Evolutionary conservation across 768 basidiomycete genomes (phyloP).

Genomic region (Candolleomyces aberdarensis): DNA sequence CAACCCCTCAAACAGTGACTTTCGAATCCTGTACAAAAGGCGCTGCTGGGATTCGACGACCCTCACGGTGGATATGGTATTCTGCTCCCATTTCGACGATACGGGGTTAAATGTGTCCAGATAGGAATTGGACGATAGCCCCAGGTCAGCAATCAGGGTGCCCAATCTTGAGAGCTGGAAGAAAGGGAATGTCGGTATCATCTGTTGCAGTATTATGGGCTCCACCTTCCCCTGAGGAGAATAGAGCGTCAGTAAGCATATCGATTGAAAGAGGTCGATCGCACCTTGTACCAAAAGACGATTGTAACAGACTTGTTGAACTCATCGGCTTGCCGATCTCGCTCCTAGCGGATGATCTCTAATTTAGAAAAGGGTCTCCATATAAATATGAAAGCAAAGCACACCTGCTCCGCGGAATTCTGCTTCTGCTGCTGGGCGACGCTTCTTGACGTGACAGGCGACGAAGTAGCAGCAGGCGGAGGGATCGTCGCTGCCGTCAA

Average conservation of each 20-base stretch:
- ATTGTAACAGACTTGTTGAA: constrained; percentile 57
- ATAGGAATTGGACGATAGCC: constrained; percentile 48
- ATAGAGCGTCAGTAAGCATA: constrained; percentile 5
- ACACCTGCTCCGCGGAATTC: constrained; percentile 3
- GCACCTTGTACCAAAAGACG: constrained; percentile 68
- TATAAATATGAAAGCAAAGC: constrained; percentile 5
- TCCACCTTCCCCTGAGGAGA: constrained; percentile 43
- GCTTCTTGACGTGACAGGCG: not conserved
- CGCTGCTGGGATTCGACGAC: constrained; percentile 58
- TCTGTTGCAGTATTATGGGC: constrained; percentile 56
- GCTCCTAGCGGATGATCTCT: constrained; percentile 21
- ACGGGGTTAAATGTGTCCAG: constrained; percentile 57
- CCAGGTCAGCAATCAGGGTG: constrained; percentile 52
- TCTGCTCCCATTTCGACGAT: constrained; percentile 66
- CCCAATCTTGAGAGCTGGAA: constrained; percentile 56
- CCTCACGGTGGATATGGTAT: constrained; percentile 56
- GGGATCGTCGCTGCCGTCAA: constrained; percentile 2
- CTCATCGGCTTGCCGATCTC: constrained; percentile 40
- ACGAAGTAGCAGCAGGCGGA: not conserved
- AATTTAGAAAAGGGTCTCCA: not conserved
- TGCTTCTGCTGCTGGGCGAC: not conserved
- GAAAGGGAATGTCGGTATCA: constrained; percentile 61
- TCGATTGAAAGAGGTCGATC: constrained; percentile 7
- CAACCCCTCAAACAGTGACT: constrained; percentile 55
- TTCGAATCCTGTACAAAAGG: constrained; percentile 58